Conservation (phyloP, 2,329 filamentous ascomycete species). For the Fusarium subglutinans region DNA sequence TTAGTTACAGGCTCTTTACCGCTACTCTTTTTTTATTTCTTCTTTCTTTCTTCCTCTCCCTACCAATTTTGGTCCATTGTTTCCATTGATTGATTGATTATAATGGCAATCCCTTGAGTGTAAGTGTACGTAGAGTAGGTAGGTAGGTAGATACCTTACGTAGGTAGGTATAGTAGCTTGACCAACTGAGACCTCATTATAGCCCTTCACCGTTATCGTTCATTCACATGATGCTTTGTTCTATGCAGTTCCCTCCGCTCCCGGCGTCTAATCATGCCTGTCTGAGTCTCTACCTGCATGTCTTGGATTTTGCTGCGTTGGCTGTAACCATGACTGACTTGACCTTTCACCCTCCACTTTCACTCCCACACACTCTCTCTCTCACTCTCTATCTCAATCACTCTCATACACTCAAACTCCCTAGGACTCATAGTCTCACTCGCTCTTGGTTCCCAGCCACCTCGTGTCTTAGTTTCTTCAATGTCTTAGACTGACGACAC, state of each 20-base stretch:
- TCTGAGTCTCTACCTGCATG: conserved; percentile 25
- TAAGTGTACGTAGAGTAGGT: not conserved
- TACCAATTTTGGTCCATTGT: not conserved
- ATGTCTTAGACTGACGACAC: conserved; percentile 35
- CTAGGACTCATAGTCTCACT: not conserved
- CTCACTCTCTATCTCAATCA: not conserved
- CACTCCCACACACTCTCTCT: not conserved
- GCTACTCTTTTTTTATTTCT: not conserved
- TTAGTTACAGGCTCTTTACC: conserved; percentile 4
- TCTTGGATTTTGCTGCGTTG: conserved; percentile 38
- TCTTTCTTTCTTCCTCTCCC: not conserved
- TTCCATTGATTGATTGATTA: not conserved
- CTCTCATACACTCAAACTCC: not conserved
- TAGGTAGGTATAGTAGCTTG: not conserved
- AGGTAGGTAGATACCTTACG: not conserved
- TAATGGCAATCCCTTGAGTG: not conserved
- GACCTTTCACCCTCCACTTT: not conserved
- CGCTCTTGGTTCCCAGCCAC: conserved; percentile 25
- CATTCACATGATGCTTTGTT: conserved; percentile 41
- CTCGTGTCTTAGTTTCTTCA: conserved; percentile 28
- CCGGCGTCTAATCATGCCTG: conserved; percentile 30
- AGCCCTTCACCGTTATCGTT: not conserved
- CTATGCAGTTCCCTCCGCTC: conserved; percentile 33
- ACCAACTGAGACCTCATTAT: not conserved
- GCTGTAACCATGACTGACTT: conserved; percentile 12